Percentiles rank a stretch among this genome's conserved stretches.
phyloP scores from a whole-genome alignment of 169 alveolate species.

The Sarcocystis neurona region DNA sequence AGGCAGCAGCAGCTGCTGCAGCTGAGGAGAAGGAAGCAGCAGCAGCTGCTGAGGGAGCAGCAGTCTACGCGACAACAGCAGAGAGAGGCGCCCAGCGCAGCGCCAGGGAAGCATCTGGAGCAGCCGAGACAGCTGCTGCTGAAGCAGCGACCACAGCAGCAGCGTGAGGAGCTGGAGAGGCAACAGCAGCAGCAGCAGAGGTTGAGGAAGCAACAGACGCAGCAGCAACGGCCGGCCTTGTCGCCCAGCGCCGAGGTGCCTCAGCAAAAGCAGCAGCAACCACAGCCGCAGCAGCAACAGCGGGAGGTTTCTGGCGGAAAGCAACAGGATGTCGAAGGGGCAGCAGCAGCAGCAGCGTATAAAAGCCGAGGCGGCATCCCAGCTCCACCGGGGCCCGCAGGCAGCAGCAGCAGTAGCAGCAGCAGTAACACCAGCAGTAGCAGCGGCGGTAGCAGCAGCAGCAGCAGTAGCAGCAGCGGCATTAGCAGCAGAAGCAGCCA shows the following conservation, averaged over 20 bases:
- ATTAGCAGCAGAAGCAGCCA: not conserved
- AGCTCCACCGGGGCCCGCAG: too few species aligned
- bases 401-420: not conserved
- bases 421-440: not conserved
- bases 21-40: not conserved
- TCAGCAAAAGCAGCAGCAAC: too few species aligned
- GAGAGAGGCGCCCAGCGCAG: too few species aligned
- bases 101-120: not conserved
- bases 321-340: too few species aligned
- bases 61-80: too few species aligned
- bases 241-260: too few species aligned
- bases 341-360: too few species aligned
- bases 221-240: too few species aligned
- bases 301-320: too few species aligned
- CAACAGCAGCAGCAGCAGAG: not conserved
- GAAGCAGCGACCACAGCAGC: not conserved
- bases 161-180: not conserved
- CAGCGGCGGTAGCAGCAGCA: not conserved
- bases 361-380: too few species aligned
- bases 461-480: not conserved
- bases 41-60: not conserved
- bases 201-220: too few species aligned
- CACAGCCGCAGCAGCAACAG: too few species aligned
- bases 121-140: not conserved
- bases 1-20: not conserved